These are phyloP conservation scores for Solanum bulbocastanum DNA, from an alignment of 257 asterid genomes.

Conservation along the genomic window DNA sequence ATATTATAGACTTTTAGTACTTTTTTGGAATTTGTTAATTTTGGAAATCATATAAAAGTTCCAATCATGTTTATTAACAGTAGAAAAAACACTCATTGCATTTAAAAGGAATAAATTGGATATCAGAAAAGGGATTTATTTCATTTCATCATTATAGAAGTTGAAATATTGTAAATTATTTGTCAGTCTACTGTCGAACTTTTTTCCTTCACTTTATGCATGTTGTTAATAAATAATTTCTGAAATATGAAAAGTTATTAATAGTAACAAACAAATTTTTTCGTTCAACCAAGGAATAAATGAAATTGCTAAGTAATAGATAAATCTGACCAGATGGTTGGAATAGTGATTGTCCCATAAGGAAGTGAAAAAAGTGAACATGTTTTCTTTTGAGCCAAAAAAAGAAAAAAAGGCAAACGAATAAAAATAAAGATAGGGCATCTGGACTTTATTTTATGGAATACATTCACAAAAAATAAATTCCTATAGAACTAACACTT, in stretches of 20 bases:
- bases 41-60: not conserved
- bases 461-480: not conserved
- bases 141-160: not conserved
- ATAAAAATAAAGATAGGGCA: not conserved
- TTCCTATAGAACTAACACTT: not conserved
- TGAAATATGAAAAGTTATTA: not conserved
- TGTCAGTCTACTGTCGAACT: not conserved
- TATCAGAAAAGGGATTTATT: not conserved
- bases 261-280: not conserved
- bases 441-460: not conserved
- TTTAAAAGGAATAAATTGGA: not conserved
- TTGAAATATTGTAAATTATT: not conserved
- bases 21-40: not conserved
- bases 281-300: not conserved
- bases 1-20: not conserved
- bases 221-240: not conserved
- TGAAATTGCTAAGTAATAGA: not conserved
- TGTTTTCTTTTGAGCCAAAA: not conserved
- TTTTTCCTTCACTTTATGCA: not conserved
- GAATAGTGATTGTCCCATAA: not conserved
- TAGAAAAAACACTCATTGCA: not conserved
- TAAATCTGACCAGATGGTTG: not conserved
- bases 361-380: not conserved
- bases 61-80: not conserved
- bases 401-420: not conserved